A percentile compares a stretch with the other conserved stretches of the same genome.
phyloP scores from a whole-genome alignment of 257 asterid species.

The Primulina huaijiensis region DNA sequence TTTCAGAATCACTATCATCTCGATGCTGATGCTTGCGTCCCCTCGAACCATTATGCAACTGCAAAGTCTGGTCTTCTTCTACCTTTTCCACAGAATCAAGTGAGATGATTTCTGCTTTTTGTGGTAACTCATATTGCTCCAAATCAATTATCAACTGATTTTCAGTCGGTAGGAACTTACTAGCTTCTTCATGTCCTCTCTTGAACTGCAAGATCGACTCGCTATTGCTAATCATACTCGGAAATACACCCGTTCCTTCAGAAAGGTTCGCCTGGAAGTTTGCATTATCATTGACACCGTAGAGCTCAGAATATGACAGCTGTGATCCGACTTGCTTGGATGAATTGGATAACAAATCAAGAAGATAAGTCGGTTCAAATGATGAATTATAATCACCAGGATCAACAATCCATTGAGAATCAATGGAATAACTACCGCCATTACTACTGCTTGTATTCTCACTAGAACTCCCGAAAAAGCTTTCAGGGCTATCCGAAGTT shows the following conservation, averaged over 20 bases:
- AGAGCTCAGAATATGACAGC: conserved; percentile 24
- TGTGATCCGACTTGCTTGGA: conserved; percentile 33
- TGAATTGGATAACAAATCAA: conserved; percentile 36
- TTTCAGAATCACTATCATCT: conserved; percentile 52
- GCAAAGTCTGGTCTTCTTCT: conserved; percentile 48
- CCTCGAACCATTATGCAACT: conserved; percentile 35
- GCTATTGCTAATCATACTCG: conserved; percentile 48
- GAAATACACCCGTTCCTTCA: conserved; percentile 32
- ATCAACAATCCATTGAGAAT: conserved; percentile 51
- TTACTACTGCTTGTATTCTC: conserved; percentile 50
- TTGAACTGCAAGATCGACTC: conserved; percentile 79
- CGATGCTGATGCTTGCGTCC: conserved; percentile 76
- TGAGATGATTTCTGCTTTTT: conserved; percentile 48
- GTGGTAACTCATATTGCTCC: conserved; percentile 68
- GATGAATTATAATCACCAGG: conserved; percentile 43
- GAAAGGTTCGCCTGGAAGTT: conserved; percentile 36
- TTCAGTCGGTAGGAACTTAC: conserved; percentile 63
- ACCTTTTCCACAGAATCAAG: conserved; percentile 40
- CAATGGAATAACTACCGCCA: conserved; percentile 41
- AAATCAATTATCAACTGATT: conserved; percentile 66
- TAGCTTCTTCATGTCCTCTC: conserved; percentile 95
- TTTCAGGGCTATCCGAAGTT: conserved; percentile 61
- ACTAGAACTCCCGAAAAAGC: conserved; percentile 45
- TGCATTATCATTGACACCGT: conserved; percentile 29
- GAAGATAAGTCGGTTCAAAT: conserved; percentile 32